A percentile compares a stretch with the other conserved stretches of the same genome.
These are phyloP conservation scores for Aureobasidium sp. DNA, from an alignment of 2,329 filamentous ascomycete genomes.

Conservation along the genomic window DNA sequence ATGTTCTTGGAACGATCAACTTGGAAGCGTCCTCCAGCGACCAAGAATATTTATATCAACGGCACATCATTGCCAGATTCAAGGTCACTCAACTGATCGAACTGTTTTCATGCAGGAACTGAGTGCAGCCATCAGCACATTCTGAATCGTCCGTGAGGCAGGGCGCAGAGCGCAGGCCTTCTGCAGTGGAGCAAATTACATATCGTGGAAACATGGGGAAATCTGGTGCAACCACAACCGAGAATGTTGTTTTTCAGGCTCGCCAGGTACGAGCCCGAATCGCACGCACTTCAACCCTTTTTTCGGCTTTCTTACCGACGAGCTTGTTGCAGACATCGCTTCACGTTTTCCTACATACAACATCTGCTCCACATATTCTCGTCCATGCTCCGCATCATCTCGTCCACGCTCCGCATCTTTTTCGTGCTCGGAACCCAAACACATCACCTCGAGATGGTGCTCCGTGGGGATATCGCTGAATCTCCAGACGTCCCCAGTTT, in stretches of 20 bases:
- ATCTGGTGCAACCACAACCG: not conserved
- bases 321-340: not conserved
- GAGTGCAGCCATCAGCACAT: not conserved
- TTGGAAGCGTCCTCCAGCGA: not conserved
- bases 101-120: not conserved
- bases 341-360: not conserved
- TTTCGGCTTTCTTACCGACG: constrained; percentile 1
- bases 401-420: constrained; percentile 6
- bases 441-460: constrained; percentile 1
- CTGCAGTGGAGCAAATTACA: not conserved
- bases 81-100: not conserved
- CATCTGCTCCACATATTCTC: not conserved
- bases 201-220: not conserved
- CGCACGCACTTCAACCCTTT: not conserved
- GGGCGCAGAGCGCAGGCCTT: not conserved
- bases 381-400: not conserved
- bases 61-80: not conserved
- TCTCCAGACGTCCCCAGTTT: constrained; percentile 6
- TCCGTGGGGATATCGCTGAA: constrained; percentile 11
- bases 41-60: not conserved
- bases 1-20: not conserved
- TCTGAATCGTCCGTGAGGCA: not conserved
- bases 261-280: not conserved
- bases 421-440: constrained; percentile 8
- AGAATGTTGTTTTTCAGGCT: not conserved